Percentiles rank a stretch among this genome's conserved stretches.
phyloP scores from a whole-genome alignment of 805 yeast genomes.

The Kuraishia hungarica region DNA sequence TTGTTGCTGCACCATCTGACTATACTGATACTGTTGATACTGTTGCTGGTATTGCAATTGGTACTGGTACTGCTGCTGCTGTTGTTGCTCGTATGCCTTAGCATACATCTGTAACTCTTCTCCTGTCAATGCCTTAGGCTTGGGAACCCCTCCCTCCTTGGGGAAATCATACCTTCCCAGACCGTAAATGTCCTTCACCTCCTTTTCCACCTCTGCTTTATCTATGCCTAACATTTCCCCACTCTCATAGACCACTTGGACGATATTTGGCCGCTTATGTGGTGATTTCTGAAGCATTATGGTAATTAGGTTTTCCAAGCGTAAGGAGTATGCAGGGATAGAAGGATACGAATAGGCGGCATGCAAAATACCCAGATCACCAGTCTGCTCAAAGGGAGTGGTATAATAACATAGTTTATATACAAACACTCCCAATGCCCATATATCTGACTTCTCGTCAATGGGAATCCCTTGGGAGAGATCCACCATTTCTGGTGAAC shows the following conservation, averaged over 20 bases:
- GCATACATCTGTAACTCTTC: conserved; percentile 12
- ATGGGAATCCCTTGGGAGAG: conserved; percentile 74
- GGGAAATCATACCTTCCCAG: conserved; percentile 20
- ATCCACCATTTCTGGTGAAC: conserved; percentile 96
- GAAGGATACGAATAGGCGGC: conserved; percentile 74
- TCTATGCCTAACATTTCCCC: conserved; percentile 51
- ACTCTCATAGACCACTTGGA: conserved; percentile 62
- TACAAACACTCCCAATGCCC: conserved; percentile 93
- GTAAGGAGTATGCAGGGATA: conserved; percentile 59
- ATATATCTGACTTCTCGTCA: conserved; percentile 87
- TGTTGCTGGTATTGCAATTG: conserved; percentile 4
- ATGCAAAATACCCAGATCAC: conserved; percentile 80
- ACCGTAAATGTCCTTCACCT: conserved; percentile 33
- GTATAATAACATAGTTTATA: conserved; percentile 88
- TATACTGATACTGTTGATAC: conserved; percentile 7
- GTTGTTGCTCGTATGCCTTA: conserved; percentile 11
- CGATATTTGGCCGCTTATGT: conserved; percentile 73
- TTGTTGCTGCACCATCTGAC: conserved; percentile 2
- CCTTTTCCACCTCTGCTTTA: conserved; percentile 16
- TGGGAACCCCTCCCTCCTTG: conserved; percentile 4
- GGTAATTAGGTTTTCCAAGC: conserved; percentile 65
- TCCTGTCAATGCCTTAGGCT: conserved; percentile 5
- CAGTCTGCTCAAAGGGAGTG: conserved; percentile 84
- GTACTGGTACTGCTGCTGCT: conserved; percentile 11
- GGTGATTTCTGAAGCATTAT: conserved; percentile 83